These are phyloP conservation scores for Camellia sinensis DNA, from an alignment of 148 eudicot genomes.

Conservation along the genomic window DNA sequence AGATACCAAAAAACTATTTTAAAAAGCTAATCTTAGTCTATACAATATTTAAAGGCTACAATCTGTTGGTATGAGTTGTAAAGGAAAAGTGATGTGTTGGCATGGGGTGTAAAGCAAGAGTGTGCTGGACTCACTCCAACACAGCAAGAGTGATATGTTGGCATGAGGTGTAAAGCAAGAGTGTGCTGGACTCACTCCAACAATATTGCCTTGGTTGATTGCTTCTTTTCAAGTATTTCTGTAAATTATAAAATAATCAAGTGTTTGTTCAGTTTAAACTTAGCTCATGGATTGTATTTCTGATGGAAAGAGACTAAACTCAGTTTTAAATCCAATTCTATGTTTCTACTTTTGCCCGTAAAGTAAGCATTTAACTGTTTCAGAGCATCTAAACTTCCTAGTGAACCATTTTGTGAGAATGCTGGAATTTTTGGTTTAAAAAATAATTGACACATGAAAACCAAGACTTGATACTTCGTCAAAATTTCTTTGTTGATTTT, in stretches of 20 bases:
- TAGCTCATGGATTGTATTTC: constrained; percentile 2
- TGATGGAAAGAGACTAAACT: background rate
- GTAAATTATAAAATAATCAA: background rate
- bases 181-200: too few relatives aligned
- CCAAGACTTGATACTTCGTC: background rate
- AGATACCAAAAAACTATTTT: background rate
- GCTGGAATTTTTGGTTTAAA: background rate
- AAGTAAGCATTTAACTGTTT: background rate
- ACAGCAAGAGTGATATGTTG: too few relatives aligned
- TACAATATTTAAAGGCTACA: too few relatives aligned
- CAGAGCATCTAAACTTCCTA: background rate
- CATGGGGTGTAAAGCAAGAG: too few relatives aligned
- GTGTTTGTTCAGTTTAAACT: background rate
- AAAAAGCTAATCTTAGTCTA: too few relatives aligned
- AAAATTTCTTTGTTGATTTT: background rate
- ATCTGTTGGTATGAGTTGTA: too few relatives aligned
- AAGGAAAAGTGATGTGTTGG: too few relatives aligned
- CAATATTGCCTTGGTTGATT: constrained; percentile 1
- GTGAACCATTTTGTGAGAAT: background rate
- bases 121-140: too few relatives aligned
- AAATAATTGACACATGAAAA: background rate
- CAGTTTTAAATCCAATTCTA: constrained; percentile 7
- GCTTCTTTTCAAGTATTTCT: background rate
- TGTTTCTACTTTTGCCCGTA: background rate
- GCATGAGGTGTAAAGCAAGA: too few relatives aligned